Conservation (phyloP, 192 early-diverging fungal species). For the Allomyces macrogynus region DNA sequence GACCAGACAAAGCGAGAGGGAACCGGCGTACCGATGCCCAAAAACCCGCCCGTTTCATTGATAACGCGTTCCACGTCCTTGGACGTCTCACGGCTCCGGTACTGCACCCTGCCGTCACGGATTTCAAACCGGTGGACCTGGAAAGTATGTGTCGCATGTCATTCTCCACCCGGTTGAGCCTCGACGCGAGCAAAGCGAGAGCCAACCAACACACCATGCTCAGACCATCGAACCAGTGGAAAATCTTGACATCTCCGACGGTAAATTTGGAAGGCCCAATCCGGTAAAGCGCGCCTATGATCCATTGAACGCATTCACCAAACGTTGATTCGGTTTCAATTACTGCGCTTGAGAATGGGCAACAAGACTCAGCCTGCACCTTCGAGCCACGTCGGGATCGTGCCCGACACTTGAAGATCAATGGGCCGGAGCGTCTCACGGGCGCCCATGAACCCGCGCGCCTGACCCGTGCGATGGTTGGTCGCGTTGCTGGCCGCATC, state of each 20-base stretch:
- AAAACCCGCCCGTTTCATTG: neutral
- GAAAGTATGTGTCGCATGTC: no score
- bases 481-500: no score
- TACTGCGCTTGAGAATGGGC: no score
- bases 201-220: conserved; percentile 2
- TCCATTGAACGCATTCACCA: neutral
- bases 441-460: no score
- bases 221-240: conserved; percentile 6
- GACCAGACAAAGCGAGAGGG: neutral
- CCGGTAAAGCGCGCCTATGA: conserved; percentile 2
- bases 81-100: neutral
- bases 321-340: no score
- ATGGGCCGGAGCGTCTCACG: no score
- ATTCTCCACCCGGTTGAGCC: neutral
- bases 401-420: no score
- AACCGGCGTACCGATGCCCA: neutral
- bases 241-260: neutral
- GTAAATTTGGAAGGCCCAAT: conserved; percentile 1
- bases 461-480: no score
- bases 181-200: no score
- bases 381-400: no score
- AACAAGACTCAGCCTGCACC: no score
- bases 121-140: neutral
- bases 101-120: neutral
- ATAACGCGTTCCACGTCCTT: neutral